phyloP scores from a whole-genome alignment of 1,284 basidiomycete genomes.

The Singerocomus inundabilis region DNA sequence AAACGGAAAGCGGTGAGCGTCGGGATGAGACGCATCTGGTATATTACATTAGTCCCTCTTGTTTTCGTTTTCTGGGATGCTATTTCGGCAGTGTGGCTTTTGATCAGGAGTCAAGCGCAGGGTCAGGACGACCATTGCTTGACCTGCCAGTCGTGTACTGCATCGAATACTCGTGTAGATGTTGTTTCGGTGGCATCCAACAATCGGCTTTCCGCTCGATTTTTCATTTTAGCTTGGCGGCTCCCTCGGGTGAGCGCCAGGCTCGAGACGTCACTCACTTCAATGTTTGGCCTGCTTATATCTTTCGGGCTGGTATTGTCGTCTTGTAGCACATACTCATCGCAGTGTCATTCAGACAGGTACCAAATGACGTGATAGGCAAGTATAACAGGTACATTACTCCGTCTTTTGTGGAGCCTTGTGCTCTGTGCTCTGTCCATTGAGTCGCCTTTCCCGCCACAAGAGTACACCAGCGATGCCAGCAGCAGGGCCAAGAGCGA shows the following conservation, averaged over 20 bases:
- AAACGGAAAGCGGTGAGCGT: constrained; percentile 41
- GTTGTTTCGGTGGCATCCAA: no score
- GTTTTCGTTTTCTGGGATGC: constrained; percentile 11
- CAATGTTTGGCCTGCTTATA: no score
- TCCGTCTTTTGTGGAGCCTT: constrained; percentile 6
- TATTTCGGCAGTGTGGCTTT: neutral
- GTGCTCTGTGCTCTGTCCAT: constrained; percentile 6
- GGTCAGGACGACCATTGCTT: no score
- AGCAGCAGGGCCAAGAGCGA: constrained; percentile 44
- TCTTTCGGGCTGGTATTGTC: no score
- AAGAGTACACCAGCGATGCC: constrained; percentile 40
- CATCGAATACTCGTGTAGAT: no score
- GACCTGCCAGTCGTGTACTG: no score
- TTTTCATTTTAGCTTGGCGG: no score
- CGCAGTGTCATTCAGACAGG: neutral
- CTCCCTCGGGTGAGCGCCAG: no score
- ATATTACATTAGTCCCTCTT: neutral
- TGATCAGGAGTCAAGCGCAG: no score
- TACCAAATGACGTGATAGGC: neutral
- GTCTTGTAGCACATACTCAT: neutral
- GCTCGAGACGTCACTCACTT: no score
- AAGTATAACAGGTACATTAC: neutral
- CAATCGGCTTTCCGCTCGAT: no score
- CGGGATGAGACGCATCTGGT: neutral
- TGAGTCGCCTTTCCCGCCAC: constrained; percentile 41